phyloP scores from a whole-genome alignment of 1,284 basidiomycete genomes.

The Moniliophthora roreri region DNA sequence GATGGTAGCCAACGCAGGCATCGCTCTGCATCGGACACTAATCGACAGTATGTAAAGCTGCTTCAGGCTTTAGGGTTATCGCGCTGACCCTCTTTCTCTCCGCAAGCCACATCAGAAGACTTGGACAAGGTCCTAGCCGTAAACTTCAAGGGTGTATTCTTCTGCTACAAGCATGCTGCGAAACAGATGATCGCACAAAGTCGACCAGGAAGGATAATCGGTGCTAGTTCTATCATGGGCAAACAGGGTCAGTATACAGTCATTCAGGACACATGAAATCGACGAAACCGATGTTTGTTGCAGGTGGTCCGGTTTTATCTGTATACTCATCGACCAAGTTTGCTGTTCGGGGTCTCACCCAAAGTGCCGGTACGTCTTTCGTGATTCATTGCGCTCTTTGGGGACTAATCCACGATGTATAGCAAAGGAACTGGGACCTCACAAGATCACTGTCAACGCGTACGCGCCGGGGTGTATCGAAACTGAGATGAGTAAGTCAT shows the following conservation, averaged over 20 bases:
- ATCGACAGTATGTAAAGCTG: slow-evolving; percentile 26
- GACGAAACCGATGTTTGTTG: too few relatives aligned
- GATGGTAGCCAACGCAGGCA: slow-evolving; percentile 37
- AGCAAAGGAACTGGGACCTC: slow-evolving; percentile 27
- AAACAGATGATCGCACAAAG: slow-evolving; percentile 28
- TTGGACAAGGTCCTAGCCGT: slow-evolving; percentile 14
- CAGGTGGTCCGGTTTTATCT: neutral
- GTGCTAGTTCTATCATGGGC: slow-evolving; percentile 32
- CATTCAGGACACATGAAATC: too few relatives aligned
- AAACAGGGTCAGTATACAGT: slow-evolving; percentile 27
- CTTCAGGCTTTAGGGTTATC: too few relatives aligned
- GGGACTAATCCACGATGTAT: neutral
- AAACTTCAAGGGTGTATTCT: slow-evolving; percentile 18
- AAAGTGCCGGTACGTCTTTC: slow-evolving; percentile 4
- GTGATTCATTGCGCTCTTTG: neutral
- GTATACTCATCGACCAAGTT: slow-evolving; percentile 11
- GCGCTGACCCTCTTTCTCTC: too few relatives aligned
- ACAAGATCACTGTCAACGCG: slow-evolving; percentile 30
- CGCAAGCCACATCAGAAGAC: slow-evolving; percentile 13
- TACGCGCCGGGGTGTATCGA: slow-evolving; percentile 25
- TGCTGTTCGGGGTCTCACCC: slow-evolving; percentile 12
- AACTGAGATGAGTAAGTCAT: neutral
- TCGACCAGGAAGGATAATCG: slow-evolving; percentile 35
- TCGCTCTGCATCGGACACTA: slow-evolving; percentile 23
- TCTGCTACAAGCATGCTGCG: slow-evolving; percentile 28